A percentile compares a stretch with the other conserved stretches of the same genome.
Evolutionary conservation across 495 filamentous ascomycete species (phyloP).

Genomic region (Penicillium steckii): DNA sequence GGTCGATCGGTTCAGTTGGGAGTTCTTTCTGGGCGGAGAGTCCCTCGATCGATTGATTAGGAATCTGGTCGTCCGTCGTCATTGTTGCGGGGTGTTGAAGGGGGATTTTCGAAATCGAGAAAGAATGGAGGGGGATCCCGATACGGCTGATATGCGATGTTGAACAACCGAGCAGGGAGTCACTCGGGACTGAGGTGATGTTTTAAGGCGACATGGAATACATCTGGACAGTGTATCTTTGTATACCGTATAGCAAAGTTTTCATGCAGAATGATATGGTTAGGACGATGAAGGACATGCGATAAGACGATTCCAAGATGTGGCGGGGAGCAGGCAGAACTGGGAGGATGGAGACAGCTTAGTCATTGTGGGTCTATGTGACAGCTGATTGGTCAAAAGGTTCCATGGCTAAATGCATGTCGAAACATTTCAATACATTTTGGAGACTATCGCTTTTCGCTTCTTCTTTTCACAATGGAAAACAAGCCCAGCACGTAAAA

Average conservation of each 20-base stretch:
- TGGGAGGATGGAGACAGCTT: not conserved
- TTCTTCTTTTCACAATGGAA: slow-evolving; percentile 3
- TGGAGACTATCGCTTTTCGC: slow-evolving; percentile 19
- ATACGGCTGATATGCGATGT: not conserved
- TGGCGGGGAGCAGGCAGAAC: not conserved
- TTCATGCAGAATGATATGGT: not conserved
- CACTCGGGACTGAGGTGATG: not conserved
- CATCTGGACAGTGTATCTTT: not conserved
- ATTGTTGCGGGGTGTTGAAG: slow-evolving; percentile 10
- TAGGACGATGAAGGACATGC: not conserved
- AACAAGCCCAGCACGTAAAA: slow-evolving; percentile 2
- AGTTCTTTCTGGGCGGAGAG: not conserved
- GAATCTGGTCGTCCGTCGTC: slow-evolving; percentile 16
- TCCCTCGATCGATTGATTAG: not conserved
- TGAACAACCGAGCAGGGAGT: not conserved
- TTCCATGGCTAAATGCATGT: no score
- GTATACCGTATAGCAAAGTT: no score
- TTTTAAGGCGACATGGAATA: not conserved
- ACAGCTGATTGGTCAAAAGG: no score
- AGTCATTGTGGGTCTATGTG: slow-evolving; percentile 5
- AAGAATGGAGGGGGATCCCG: not conserved
- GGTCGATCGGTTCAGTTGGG: not conserved
- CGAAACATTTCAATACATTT: no score
- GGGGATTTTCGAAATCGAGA: not conserved
- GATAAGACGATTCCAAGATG: slow-evolving; percentile 5